Evolutionary conservation across 768 basidiomycete genomes (phyloP).

Genomic region (Boletus patriciae): DNA sequence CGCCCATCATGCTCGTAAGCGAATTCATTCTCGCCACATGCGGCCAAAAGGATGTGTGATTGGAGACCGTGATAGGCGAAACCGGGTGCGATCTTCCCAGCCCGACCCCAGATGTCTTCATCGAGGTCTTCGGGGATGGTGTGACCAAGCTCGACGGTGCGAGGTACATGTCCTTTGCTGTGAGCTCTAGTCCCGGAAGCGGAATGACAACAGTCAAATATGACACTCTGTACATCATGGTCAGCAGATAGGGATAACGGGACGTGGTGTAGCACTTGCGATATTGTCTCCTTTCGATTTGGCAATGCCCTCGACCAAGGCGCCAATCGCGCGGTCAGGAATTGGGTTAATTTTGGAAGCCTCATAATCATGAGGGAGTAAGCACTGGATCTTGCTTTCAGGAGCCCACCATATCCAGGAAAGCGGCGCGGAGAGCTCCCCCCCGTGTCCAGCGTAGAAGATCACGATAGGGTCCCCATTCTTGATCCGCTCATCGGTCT

Average conservation of each 20-base stretch:
- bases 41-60: constrained; percentile 44
- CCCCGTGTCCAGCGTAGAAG: constrained; percentile 49
- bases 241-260: not conserved
- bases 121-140: constrained; percentile 24
- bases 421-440: constrained; percentile 32
- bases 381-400: constrained; percentile 29
- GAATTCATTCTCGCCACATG: constrained; percentile 38
- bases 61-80: constrained; percentile 31
- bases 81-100: constrained; percentile 13
- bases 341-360: constrained; percentile 31
- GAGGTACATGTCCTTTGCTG: constrained; percentile 1
- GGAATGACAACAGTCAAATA: constrained; percentile 49
- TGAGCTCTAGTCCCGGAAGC: constrained; percentile 35
- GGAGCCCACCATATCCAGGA: constrained; percentile 24
- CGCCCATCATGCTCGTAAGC: constrained; percentile 28
- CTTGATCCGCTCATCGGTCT: constrained; percentile 23
- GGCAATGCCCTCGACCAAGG: constrained; percentile 39
- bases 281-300: constrained; percentile 44
- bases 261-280: constrained; percentile 24
- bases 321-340: constrained; percentile 44
- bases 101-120: constrained; percentile 21
- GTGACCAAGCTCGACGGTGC: constrained; percentile 1
- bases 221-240: constrained; percentile 37
- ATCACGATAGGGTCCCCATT: constrained; percentile 40
- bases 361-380: constrained; percentile 38